These are phyloP conservation scores for Westerdykella sp. DNA, from an alignment of 2,329 filamentous ascomycete genomes.

Conservation along the genomic window DNA sequence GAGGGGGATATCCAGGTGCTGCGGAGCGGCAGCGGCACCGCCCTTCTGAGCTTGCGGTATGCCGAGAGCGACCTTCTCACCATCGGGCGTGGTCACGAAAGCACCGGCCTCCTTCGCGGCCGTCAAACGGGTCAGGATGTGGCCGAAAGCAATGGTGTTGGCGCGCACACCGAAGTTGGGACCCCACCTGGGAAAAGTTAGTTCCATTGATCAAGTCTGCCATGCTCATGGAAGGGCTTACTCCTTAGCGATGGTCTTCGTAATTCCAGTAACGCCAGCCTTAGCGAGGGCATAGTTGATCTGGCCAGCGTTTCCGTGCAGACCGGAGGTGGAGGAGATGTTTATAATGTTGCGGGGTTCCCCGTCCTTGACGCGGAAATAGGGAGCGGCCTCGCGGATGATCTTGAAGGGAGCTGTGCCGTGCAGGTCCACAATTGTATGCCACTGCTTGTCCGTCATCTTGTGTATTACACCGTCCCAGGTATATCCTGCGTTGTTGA, in stretches of 20 bases:
- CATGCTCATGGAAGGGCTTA: slow-evolving; percentile 7
- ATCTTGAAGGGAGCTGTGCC: slow-evolving; percentile 81
- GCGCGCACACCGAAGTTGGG: slow-evolving; percentile 73
- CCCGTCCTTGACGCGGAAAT: slow-evolving; percentile 80
- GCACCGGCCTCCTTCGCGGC: slow-evolving; percentile 78
- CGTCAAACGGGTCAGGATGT: slow-evolving; percentile 73
- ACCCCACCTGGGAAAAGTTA: slow-evolving; percentile 55
- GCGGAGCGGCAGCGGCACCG: slow-evolving; percentile 23
- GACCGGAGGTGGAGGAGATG: slow-evolving; percentile 72
- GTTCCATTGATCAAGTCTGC: background rate
- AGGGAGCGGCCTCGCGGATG: slow-evolving; percentile 69
- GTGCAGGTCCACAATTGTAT: slow-evolving; percentile 78
- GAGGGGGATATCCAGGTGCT: slow-evolving; percentile 67
- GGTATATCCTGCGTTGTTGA: slow-evolving; percentile 88
- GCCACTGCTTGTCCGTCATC: slow-evolving; percentile 88
- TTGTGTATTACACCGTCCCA: slow-evolving; percentile 94
- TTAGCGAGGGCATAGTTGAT: slow-evolving; percentile 83
- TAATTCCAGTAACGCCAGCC: slow-evolving; percentile 74
- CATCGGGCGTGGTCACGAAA: slow-evolving; percentile 69
- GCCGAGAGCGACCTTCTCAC: slow-evolving; percentile 45
- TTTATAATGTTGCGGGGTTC: slow-evolving; percentile 75
- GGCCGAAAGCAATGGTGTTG: slow-evolving; percentile 80
- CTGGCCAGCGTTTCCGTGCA: slow-evolving; percentile 87
- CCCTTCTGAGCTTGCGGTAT: slow-evolving; percentile 42
- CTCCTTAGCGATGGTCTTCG: slow-evolving; percentile 85